Percentiles rank a stretch among this genome's conserved stretches.
Conservation (phyloP, 257 asterid species). For the Nicotiana noctiflora region DNA sequence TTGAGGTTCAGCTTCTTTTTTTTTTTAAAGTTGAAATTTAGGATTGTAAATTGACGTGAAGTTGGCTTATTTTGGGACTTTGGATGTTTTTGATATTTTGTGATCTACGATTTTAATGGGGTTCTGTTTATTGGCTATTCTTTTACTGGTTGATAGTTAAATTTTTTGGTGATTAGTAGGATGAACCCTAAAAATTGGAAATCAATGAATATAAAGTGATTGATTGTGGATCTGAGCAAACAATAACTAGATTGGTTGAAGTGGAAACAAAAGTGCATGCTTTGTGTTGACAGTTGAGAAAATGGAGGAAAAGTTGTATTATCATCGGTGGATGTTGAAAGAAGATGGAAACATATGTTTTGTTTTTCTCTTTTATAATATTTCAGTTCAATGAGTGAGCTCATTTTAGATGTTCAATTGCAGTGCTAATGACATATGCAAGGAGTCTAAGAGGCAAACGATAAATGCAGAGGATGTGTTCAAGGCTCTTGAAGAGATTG, state of each 20-base stretch:
- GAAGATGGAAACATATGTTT: background rate
- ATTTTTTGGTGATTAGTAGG: background rate
- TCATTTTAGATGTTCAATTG: background rate
- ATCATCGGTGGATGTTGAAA: background rate
- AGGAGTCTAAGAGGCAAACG: slow-evolving; percentile 80
- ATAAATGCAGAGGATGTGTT: slow-evolving; percentile 87
- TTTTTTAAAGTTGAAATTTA: background rate
- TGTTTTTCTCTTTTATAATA: background rate
- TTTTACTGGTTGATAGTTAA: background rate
- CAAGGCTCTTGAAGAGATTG: slow-evolving; percentile 91
- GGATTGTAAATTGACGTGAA: background rate
- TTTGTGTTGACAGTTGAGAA: background rate
- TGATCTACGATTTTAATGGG: background rate
- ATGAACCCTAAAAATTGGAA: background rate
- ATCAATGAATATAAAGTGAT: background rate
- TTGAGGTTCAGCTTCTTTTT: background rate
- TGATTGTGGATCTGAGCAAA: background rate
- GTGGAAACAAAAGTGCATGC: background rate
- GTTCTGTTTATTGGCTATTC: background rate
- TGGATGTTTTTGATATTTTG: background rate
- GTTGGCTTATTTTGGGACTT: too few relatives aligned
- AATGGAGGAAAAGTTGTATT: background rate
- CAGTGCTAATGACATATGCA: slow-evolving; percentile 77
- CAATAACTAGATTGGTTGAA: background rate
- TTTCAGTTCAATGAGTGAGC: background rate